These are phyloP conservation scores for Penium margaritaceum DNA, from an alignment of 139 green algal genomes.

Conservation along the genomic window DNA sequence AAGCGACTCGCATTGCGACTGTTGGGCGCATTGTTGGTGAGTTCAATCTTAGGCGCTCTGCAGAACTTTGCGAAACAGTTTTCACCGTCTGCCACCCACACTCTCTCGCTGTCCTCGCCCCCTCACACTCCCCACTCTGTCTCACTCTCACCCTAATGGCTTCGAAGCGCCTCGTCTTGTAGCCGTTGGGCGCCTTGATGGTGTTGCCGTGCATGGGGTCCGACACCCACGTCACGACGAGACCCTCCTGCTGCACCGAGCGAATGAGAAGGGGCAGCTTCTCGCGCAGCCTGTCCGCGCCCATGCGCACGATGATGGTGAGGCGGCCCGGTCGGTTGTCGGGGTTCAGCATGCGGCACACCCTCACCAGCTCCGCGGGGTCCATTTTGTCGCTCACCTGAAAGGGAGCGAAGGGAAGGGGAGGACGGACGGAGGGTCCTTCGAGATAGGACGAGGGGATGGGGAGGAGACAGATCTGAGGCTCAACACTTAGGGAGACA, in stretches of 20 bases:
- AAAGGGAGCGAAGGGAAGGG: background rate
- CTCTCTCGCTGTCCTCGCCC: too few relatives aligned
- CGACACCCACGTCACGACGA: conserved; percentile 86
- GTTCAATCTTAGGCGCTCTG: too few relatives aligned
- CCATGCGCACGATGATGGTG: conserved; percentile 92
- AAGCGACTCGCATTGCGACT: too few relatives aligned
- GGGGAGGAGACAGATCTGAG: too few relatives aligned
- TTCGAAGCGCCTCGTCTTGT: conserved; percentile 94
- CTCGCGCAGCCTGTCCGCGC: conserved; percentile 70
- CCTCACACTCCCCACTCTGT: too few relatives aligned
- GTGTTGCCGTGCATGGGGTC: conserved; percentile 99
- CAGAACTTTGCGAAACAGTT: too few relatives aligned
- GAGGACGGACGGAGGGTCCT: background rate
- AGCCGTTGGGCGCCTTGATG: conserved; percentile 71
- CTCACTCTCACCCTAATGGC: conserved; percentile 67
- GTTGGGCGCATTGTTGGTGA: too few relatives aligned
- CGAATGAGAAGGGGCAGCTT: conserved; percentile 47
- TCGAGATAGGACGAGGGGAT: background rate
- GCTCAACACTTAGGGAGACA: too few relatives aligned
- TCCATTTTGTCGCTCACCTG: conserved; percentile 87
- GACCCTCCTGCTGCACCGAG: conserved; percentile 48
- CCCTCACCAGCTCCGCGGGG: conserved; percentile 75
- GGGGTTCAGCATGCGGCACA: conserved; percentile 86
- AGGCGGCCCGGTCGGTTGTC: conserved; percentile 86
- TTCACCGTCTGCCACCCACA: too few relatives aligned